phyloP scores from a whole-genome alignment of 352 stramenopile genomes.

The Nothophytophthora sp. region DNA sequence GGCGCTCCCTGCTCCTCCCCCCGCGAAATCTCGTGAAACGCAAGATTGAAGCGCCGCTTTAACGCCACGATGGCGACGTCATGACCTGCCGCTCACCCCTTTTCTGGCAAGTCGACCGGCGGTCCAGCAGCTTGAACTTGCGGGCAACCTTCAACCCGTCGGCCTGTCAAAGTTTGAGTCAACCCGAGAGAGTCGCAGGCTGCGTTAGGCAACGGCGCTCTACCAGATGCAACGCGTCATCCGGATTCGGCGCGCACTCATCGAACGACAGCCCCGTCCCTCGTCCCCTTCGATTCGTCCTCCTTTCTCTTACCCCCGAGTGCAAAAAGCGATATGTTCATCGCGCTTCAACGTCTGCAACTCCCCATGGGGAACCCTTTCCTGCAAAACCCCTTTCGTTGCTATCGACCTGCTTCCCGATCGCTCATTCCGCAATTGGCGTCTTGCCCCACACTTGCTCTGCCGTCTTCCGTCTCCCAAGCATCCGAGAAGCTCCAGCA shows the following conservation, averaged over 20 bases:
- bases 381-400: too few species aligned
- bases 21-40: neutral
- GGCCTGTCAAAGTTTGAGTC: neutral
- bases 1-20: neutral
- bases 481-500: neutral
- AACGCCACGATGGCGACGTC: neutral
- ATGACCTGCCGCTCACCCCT: neutral
- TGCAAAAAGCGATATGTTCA: too few species aligned
- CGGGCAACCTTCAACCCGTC: neutral
- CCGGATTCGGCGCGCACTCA: neutral
- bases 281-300: too few species aligned
- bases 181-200: neutral
- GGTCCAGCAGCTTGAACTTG: neutral
- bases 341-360: too few species aligned
- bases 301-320: too few species aligned
- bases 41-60: neutral
- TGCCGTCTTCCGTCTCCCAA: conserved; percentile 3
- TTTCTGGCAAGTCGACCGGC: neutral
- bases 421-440: conserved; percentile 31
- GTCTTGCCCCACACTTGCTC: conserved; percentile 14
- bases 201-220: neutral
- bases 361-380: too few species aligned
- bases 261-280: conserved; percentile 1
- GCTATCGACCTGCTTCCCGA: neutral
- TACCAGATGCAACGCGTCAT: neutral